These are phyloP conservation scores for Saccharum officinarum DNA, from an alignment of 176 grass and related monocot genomes.

Conservation along the genomic window DNA sequence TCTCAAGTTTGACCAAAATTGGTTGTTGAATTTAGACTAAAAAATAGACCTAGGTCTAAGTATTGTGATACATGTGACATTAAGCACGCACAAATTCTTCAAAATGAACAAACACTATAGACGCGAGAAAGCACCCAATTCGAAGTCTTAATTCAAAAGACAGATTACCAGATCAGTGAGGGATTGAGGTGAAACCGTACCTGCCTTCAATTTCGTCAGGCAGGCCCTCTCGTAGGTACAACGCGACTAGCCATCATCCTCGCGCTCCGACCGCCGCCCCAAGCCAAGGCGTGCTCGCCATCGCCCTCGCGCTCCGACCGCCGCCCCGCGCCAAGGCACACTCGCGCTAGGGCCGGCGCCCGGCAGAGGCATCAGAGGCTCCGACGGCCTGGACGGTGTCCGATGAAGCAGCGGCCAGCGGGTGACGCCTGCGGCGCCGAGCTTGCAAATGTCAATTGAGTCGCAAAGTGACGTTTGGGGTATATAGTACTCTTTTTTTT, in stretches of 20 bases:
- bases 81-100: neutral
- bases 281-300: too few species aligned
- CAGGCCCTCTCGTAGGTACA: too few species aligned
- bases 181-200: neutral
- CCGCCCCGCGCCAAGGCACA: too few species aligned
- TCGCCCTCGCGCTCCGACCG: too few species aligned
- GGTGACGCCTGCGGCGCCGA: neutral
- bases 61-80: neutral
- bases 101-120: too few species aligned
- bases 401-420: neutral
- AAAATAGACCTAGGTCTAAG: neutral
- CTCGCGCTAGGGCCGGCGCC: too few species aligned
- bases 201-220: neutral
- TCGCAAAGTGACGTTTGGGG: neutral
- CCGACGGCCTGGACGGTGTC: too few species aligned
- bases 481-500: neutral
- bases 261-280: neutral
- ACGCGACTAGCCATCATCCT: neutral
- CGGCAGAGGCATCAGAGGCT: too few species aligned
- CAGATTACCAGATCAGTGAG: neutral
- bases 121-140: too few species aligned
- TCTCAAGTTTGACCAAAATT: neutral
- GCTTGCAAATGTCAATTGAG: neutral
- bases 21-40: neutral
- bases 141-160: neutral